These are phyloP conservation scores for Xerocomellus chrysenteron DNA, from an alignment of 768 basidiomycete genomes.

Conservation along the genomic window DNA sequence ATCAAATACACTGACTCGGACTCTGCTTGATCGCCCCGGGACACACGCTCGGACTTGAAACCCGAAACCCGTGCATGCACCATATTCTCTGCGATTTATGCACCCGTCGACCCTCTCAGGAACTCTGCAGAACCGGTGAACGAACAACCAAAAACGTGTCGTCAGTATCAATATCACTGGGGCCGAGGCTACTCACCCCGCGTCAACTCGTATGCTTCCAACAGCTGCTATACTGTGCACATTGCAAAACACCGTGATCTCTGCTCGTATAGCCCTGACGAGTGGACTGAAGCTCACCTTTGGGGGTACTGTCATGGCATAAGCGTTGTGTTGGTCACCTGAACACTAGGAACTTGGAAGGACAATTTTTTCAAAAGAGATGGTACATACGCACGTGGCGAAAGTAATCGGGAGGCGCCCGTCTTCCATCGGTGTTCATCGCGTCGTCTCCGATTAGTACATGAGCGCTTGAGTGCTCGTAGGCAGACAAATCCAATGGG, in stretches of 20 bases:
- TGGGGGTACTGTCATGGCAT: slow-evolving; percentile 48
- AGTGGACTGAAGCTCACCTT: slow-evolving; percentile 41
- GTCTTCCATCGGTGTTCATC: too few relatives aligned
- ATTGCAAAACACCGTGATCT: neutral
- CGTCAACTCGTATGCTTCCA: slow-evolving; percentile 84
- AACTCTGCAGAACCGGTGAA: slow-evolving; percentile 13
- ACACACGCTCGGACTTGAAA: neutral
- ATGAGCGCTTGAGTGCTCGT: too few relatives aligned
- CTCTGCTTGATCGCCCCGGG: neutral
- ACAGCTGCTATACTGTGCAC: slow-evolving; percentile 75
- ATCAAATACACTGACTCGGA: neutral
- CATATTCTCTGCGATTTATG: neutral
- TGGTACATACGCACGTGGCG: slow-evolving; percentile 63
- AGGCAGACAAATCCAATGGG: too few relatives aligned
- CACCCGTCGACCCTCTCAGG: slow-evolving; percentile 27
- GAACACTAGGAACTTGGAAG: neutral
- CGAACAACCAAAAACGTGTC: neutral
- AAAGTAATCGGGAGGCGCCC: slow-evolving; percentile 20
- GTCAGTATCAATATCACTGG: neutral
- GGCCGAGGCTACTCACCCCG: slow-evolving; percentile 46
- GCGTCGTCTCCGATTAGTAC: too few relatives aligned
- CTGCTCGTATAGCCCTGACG: neutral
- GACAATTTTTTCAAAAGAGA: neutral
- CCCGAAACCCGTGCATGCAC: neutral
- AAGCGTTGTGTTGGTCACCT: neutral